Percentiles rank a stretch among this genome's conserved stretches.
phyloP scores from a whole-genome alignment of 164 flowering plant species.

The Vitis rupestris region DNA sequence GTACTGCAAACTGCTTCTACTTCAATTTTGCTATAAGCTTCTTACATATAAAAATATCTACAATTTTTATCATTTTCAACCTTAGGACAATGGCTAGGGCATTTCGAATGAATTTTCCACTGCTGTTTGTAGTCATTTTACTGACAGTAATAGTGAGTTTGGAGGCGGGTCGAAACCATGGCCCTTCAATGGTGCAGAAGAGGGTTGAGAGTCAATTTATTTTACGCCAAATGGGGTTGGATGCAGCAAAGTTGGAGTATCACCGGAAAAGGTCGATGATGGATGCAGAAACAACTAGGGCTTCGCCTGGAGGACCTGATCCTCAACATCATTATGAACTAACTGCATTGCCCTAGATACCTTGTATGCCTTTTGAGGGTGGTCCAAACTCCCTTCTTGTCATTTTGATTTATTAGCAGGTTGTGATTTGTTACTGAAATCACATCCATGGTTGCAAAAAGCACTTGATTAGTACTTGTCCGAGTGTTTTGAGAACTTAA shows the following conservation, averaged over 20 bases:
- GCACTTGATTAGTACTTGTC: no score
- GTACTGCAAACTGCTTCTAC: no score
- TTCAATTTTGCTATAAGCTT: no score
- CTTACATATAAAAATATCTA: no score
- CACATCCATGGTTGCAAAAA: no score
- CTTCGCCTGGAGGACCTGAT: conserved; percentile 25
- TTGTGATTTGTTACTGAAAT: no score
- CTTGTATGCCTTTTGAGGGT: no score
- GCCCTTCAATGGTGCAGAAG: neutral
- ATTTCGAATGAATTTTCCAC: neutral
- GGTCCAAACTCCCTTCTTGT: no score
- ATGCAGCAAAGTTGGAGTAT: neutral
- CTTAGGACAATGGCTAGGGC: no score
- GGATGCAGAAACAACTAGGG: neutral
- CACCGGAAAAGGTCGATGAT: conserved; percentile 6
- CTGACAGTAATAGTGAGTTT: conserved; percentile 2
- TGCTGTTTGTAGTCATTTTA: neutral
- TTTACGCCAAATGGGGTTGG: conserved; percentile 6
- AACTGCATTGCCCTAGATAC: neutral
- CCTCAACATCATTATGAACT: conserved; percentile 19
- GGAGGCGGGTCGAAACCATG: neutral
- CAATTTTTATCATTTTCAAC: no score
- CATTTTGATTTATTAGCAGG: no score
- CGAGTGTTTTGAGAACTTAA: no score
- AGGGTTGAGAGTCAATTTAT: conserved; percentile 1